Percentiles rank a stretch among this genome's conserved stretches.
These are phyloP conservation scores for Solanum rostratum DNA, from an alignment of 257 asterid species.

Conservation along the genomic window DNA sequence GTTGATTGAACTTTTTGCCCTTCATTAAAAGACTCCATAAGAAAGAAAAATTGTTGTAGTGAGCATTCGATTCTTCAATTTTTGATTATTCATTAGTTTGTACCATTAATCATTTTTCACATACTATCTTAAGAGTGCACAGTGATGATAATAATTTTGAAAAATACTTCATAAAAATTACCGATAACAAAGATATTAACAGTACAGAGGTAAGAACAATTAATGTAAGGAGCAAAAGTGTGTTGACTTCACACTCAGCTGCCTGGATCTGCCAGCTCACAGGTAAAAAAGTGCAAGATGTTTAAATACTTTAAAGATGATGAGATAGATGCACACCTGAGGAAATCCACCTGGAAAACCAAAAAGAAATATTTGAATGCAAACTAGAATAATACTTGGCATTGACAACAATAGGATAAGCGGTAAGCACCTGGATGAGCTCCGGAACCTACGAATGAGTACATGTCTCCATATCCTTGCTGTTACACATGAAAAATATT, in stretches of 20 bases:
- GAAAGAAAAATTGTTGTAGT: too few species aligned
- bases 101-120: not conserved
- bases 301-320: not conserved
- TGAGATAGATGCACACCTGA: slow-evolving; percentile 47
- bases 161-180: not conserved
- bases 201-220: not conserved
- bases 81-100: too few species aligned
- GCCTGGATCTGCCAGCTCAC: not conserved
- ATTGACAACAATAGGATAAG: not conserved
- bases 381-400: not conserved
- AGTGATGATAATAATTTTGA: not conserved
- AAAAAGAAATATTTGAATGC: slow-evolving; percentile 1
- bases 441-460: slow-evolving; percentile 11
- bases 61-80: too few species aligned
- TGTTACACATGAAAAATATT: slow-evolving; percentile 17
- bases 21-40: too few species aligned
- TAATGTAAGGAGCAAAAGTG: not conserved
- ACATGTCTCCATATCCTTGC: slow-evolving; percentile 80
- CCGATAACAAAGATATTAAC: not conserved
- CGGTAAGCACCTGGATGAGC: slow-evolving; percentile 42
- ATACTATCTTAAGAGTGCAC: not conserved
- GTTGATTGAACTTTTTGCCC: too few species aligned
- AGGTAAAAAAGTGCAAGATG: not conserved
- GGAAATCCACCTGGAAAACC: slow-evolving; percentile 67
- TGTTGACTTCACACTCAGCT: not conserved